These are phyloP conservation scores for Talinum fruticosum DNA, from an alignment of 148 eudicot genomes.

Conservation along the genomic window DNA sequence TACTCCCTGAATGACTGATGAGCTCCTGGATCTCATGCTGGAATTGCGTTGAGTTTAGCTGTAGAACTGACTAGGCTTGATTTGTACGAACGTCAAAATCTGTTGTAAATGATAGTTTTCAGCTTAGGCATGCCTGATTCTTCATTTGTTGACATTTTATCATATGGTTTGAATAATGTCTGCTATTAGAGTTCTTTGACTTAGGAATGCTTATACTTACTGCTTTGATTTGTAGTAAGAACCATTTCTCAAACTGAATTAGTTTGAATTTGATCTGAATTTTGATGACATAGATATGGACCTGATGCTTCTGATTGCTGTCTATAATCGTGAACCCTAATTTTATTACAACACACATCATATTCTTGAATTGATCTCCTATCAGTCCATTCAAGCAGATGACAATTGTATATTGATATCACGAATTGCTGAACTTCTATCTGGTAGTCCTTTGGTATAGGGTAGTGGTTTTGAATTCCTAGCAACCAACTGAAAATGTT, in stretches of 20 bases:
- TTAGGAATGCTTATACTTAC: neutral
- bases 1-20: conserved; percentile 18
- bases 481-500: no score
- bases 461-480: no score
- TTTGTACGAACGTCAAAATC: neutral
- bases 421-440: no score
- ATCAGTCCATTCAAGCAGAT: no score
- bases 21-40: neutral
- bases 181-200: neutral
- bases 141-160: neutral
- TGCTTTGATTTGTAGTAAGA: no score
- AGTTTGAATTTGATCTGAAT: neutral
- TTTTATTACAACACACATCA: neutral
- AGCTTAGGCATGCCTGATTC: conserved; percentile 1
- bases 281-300: neutral
- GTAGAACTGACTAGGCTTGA: neutral
- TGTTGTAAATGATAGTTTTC: neutral
- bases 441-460: no score
- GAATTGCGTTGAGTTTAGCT: neutral
- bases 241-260: neutral
- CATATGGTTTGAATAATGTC: neutral
- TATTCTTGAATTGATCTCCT: neutral
- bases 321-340: neutral
- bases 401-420: no score
- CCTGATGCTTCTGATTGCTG: neutral